Base-by-base conservation (phyloP, 2,329 filamentous ascomycete species). In the Cladosporium sp. region DNA sequence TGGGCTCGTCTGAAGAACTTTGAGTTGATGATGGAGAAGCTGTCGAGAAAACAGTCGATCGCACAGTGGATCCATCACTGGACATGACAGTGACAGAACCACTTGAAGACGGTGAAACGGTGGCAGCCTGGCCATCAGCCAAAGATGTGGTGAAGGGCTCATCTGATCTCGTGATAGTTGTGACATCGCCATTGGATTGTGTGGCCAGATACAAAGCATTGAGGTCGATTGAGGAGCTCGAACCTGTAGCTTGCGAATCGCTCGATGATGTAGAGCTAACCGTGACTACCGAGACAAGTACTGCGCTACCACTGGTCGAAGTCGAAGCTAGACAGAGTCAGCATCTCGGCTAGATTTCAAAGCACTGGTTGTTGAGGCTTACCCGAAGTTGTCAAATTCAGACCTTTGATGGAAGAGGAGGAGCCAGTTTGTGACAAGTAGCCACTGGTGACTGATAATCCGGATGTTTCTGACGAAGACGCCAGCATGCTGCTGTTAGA, bases 381-480 rank as follows among this genome's bases (percentile, higher is more conserved):
- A 68, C 66, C 61, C 40, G 65, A 68, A 10, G 64, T 65, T 7
- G 65, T 67, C 24, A 63, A 32, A 55, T 65, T 67, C 6, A 49
- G 47, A 15, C 52, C 36, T 8, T 47, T 55, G 15, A 40, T 55
- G 10, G 52, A 47, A 15, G 52, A 55, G 15, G 40, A 19, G n/a
- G 50, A 20, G 12, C 24, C 37, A 15, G 50, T 53, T 42, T 39
- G 44, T 15, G 20, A 42, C 4, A 32, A 48, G 22, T 19, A 56
- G 8, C 34, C 44, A 24, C 40, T 48, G 34, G 35, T 15, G 28
- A 42, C 25, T 32, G 28, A 19, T 5, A 35, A 13, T 12, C 48
- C n/a, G 15, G 15, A 13, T n/a, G 37, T 34, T 32, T 28, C 32
- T 37, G 28, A n/a, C 12, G 45, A 42, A 17, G 54, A 50, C 15